Percentiles rank a stretch among this genome's conserved stretches.
phyloP scores from a whole-genome alignment of 2,329 filamentous ascomycete genomes.

The Hymenoscyphus repandus region DNA sequence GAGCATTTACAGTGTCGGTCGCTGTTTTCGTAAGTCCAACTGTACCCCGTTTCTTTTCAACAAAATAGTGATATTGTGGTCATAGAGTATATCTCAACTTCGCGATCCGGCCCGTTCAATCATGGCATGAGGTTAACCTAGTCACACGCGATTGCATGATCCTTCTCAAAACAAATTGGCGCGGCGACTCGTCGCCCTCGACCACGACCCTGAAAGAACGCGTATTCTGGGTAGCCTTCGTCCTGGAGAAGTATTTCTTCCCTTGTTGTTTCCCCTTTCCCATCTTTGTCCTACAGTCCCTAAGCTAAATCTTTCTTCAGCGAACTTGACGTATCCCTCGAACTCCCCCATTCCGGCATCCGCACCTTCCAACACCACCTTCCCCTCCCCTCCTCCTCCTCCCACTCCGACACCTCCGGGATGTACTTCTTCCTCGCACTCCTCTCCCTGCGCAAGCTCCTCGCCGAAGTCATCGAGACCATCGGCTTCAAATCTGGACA shows the following conservation, averaged over 20 bases:
- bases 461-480: background rate
- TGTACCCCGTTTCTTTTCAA: background rate
- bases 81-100: too few species aligned
- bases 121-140: background rate
- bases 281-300: too few species aligned
- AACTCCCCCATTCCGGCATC: background rate
- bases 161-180: background rate
- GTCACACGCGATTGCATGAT: background rate
- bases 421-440: conserved; percentile 3
- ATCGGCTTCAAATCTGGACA: background rate
- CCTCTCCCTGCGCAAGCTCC: background rate
- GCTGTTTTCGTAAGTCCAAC: background rate
- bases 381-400: background rate
- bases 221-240: background rate
- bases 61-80: background rate
- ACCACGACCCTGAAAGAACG: background rate
- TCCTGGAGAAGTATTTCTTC: background rate
- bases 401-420: background rate
- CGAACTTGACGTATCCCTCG: background rate
- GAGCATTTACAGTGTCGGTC: background rate
- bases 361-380: conserved; percentile 1
- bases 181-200: background rate
- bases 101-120: background rate
- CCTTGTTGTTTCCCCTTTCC: background rate
- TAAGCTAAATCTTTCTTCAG: background rate